phyloP scores from a whole-genome alignment of 2,329 filamentous ascomycete species.

The Metarhizium brunneum region DNA sequence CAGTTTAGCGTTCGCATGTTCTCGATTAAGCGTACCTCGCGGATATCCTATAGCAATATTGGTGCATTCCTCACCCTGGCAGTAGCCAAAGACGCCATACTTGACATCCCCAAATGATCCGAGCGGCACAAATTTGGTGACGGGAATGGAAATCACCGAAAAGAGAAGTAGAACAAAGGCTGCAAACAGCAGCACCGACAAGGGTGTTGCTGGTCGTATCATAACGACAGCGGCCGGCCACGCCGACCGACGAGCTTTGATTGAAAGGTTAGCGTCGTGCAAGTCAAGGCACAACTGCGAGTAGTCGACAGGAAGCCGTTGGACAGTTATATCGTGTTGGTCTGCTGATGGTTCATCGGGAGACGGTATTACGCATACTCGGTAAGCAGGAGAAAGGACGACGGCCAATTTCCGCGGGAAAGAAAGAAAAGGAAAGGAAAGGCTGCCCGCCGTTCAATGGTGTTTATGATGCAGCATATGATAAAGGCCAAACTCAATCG shows the following conservation, averaged over 20 bases:
- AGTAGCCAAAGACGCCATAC: conserved; percentile 92
- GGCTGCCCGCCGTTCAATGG: not conserved
- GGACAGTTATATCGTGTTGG: not conserved
- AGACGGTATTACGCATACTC: not conserved
- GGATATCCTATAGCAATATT: conserved; percentile 64
- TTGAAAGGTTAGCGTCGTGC: not conserved
- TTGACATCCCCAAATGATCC: conserved; percentile 66
- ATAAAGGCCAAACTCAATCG: not conserved
- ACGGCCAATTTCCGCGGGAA: not conserved
- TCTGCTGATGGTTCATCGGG: conserved; percentile 3
- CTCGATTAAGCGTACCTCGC: conserved; percentile 45
- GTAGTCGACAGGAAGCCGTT: not conserved
- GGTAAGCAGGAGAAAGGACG: not conserved
- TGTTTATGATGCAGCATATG: not conserved
- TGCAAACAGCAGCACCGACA: conserved; percentile 74
- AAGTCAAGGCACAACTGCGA: not conserved
- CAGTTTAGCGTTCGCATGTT: not conserved
- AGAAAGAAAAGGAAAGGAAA: not conserved
- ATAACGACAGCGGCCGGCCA: conserved; percentile 40
- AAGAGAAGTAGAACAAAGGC: conserved; percentile 82
- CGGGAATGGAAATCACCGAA: conserved; percentile 81
- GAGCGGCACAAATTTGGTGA: conserved; percentile 77
- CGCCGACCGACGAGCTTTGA: conserved; percentile 12
- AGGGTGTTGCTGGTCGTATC: conserved; percentile 85
- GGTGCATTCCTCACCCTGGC: conserved; percentile 57